Percentiles rank a stretch among this genome's conserved stretches.
Conservation (phyloP, 345 rosid genomes). For the Conringia planisiliqua region DNA sequence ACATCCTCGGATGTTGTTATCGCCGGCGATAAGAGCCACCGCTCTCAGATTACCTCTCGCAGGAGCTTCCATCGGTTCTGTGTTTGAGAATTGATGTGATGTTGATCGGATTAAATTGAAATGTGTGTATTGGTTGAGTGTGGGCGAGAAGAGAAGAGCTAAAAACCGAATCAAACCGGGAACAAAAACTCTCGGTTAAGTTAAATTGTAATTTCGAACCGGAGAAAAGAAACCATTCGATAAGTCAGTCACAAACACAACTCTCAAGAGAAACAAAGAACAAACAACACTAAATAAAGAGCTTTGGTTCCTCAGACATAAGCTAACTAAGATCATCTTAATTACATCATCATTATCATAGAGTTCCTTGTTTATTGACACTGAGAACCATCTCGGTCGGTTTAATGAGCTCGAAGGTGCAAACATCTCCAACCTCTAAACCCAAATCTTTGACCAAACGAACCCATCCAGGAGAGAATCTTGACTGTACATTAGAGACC, state of each 20-base stretch:
- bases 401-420: slow-evolving; percentile 15
- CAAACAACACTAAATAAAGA: neutral
- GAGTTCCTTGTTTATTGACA: neutral
- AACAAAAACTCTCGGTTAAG: neutral
- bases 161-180: slow-evolving; percentile 19
- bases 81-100: neutral
- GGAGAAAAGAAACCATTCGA: neutral
- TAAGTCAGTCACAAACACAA: neutral
- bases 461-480: slow-evolving; percentile 26
- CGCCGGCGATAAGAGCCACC: slow-evolving; percentile 82
- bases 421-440: slow-evolving; percentile 25
- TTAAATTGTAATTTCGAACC: neutral
- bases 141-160: neutral
- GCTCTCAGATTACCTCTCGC: slow-evolving; percentile 53
- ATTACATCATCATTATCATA: neutral
- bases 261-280: neutral
- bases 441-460: slow-evolving; percentile 3
- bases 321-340: neutral
- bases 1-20: slow-evolving; percentile 55
- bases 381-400: slow-evolving; percentile 17
- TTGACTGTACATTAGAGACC: neutral
- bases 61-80: slow-evolving; percentile 41
- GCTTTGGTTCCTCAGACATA: neutral
- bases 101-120: slow-evolving; percentile 15
- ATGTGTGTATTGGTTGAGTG: neutral